A percentile compares a stretch with the other conserved stretches of the same genome.
These are phyloP conservation scores for Pythium diclinum DNA, from an alignment of 352 stramenopile genomes.

Conservation along the genomic window DNA sequence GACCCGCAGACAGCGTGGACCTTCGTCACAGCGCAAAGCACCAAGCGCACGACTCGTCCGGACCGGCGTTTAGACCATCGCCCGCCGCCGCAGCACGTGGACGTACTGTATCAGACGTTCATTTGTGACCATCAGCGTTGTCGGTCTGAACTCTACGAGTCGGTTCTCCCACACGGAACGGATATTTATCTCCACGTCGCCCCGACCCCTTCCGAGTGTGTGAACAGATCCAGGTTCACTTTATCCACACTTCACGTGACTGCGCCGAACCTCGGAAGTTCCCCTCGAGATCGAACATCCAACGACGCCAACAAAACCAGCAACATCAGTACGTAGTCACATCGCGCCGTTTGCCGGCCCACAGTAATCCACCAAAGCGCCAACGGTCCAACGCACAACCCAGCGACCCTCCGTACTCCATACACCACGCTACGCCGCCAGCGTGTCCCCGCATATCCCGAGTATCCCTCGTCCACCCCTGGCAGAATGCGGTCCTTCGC, in stretches of 20 bases:
- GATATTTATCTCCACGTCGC: too few species aligned
- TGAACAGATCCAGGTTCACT: background rate
- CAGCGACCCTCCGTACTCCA: background rate
- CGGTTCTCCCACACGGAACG: background rate
- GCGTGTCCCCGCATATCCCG: background rate
- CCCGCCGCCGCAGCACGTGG: too few species aligned
- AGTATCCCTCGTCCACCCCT: background rate
- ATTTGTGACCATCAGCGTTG: background rate
- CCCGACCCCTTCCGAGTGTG: background rate
- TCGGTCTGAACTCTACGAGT: background rate
- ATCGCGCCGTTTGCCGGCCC: background rate
- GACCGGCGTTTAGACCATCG: background rate
- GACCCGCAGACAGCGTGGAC: background rate
- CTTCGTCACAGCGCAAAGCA: background rate
- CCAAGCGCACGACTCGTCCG: background rate
- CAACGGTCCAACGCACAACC: background rate
- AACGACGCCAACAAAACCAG: constrained; percentile 4
- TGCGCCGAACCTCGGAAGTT: background rate
- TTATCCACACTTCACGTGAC: background rate
- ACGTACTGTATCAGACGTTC: background rate
- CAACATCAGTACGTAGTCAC: background rate
- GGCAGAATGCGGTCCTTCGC: constrained; percentile 1
- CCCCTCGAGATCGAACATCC: background rate
- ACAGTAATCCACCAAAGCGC: constrained; percentile 1
- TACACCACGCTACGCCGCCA: background rate